Percentiles rank a stretch among this genome's conserved stretches.
These are phyloP conservation scores for Lindgomyces ingoldianus DNA, from an alignment of 495 filamentous ascomycete species.

Conservation along the genomic window DNA sequence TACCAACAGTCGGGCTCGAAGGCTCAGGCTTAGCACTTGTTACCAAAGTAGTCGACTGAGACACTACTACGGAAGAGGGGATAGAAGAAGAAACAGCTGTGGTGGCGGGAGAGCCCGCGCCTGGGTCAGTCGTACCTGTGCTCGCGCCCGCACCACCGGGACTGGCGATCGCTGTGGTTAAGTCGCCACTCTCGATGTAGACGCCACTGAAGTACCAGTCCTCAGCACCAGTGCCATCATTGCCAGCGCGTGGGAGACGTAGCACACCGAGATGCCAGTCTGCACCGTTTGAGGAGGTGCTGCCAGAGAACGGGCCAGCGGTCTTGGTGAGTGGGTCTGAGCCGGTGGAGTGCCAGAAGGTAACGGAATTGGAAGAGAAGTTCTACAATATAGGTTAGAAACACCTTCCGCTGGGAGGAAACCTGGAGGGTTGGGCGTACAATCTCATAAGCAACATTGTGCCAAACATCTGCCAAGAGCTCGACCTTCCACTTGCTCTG, in stretches of 20 bases:
- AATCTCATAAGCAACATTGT: slow-evolving; percentile 65
- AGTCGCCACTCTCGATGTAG: slow-evolving; percentile 63
- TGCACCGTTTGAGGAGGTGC: slow-evolving; percentile 64
- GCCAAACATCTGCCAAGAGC: slow-evolving; percentile 62
- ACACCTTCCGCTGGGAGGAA: background rate
- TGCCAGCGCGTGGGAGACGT: slow-evolving; percentile 61
- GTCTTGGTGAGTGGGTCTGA: slow-evolving; percentile 57
- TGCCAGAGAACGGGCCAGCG: slow-evolving; percentile 58
- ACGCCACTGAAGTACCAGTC: slow-evolving; percentile 75
- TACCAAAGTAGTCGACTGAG: background rate
- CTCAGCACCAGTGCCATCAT: slow-evolving; percentile 53
- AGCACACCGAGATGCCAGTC: slow-evolving; percentile 77
- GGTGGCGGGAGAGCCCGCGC: background rate
- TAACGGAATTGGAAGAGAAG: slow-evolving; percentile 62
- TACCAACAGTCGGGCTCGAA: background rate
- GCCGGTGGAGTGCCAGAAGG: slow-evolving; percentile 68
- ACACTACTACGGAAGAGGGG: background rate
- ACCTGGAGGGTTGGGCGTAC: slow-evolving; percentile 15
- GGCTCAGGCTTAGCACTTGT: background rate
- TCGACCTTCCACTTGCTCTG: slow-evolving; percentile 55
- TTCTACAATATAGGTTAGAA: slow-evolving; percentile 40
- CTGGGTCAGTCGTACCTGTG: background rate
- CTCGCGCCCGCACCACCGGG: slow-evolving; percentile 34
- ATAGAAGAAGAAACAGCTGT: background rate
- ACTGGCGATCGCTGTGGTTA: slow-evolving; percentile 61